These are phyloP conservation scores for Plasmodium fragile DNA, from an alignment of 169 alveolate species.

Conservation along the genomic window DNA sequence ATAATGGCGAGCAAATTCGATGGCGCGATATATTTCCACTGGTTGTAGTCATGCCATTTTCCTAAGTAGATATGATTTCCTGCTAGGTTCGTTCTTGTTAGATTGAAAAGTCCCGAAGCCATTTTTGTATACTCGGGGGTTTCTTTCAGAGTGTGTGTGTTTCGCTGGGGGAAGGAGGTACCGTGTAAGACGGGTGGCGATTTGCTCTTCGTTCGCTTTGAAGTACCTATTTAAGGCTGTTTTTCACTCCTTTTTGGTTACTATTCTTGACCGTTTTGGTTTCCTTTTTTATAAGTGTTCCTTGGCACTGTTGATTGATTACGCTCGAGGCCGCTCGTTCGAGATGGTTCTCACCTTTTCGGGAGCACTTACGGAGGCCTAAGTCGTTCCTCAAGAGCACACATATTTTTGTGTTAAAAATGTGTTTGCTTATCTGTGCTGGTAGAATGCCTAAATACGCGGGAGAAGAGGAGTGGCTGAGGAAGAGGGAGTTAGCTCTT, in stretches of 20 bases:
- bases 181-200: background rate
- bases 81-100: slow-evolving; percentile 32
- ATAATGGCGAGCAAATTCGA: slow-evolving; percentile 81
- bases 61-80: slow-evolving; percentile 80
- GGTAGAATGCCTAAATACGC: background rate
- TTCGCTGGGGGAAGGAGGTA: background rate
- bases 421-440: background rate
- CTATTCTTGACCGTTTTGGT: background rate
- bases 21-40: slow-evolving; percentile 86
- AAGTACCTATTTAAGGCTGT: background rate
- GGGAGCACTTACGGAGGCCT: background rate
- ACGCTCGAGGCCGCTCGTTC: background rate
- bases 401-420: background rate
- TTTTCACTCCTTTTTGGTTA: background rate
- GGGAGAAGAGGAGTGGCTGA: background rate
- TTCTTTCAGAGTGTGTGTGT: background rate
- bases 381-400: background rate
- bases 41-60: slow-evolving; percentile 86
- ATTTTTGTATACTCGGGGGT: slow-evolving; percentile 1
- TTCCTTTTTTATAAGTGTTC: background rate
- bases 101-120: slow-evolving; percentile 45
- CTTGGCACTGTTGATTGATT: background rate
- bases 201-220: background rate
- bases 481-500: background rate
- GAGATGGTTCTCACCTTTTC: background rate